Conservation (phyloP, 441 rosid genomes). For the Sinapis alba region DNA sequence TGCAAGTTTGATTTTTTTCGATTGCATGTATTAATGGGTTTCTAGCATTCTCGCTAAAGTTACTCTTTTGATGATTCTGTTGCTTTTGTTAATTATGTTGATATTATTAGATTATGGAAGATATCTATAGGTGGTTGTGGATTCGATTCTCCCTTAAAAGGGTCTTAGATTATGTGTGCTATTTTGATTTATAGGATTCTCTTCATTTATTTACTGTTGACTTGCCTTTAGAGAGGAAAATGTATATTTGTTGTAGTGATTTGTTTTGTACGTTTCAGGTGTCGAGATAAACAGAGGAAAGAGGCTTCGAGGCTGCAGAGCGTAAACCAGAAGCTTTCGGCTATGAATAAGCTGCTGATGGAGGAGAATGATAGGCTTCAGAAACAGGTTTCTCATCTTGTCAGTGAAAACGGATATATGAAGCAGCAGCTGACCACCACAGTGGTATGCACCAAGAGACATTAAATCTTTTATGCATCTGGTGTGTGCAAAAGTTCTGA, state of each 20-base stretch:
- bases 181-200: not conserved
- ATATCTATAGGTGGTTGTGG: not conserved
- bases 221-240: not conserved
- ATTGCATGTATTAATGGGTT: not conserved
- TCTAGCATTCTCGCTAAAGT: conserved; percentile 3
- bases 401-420: conserved; percentile 91
- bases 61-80: not conserved
- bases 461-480: not conserved
- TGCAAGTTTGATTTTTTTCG: not conserved
- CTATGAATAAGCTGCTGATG: conserved; percentile 97
- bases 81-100: not conserved
- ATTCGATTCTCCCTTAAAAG: not conserved
- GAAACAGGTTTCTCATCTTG: conserved; percentile 98
- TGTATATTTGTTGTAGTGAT: conserved; percentile 1
- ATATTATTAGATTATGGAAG: not conserved
- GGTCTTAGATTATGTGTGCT: not conserved
- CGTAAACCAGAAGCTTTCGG: conserved; percentile 84
- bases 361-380: conserved; percentile 98
- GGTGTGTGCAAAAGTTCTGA: not conserved
- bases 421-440: conserved; percentile 74
- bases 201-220: not conserved
- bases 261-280: conserved; percentile 49
- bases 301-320: conserved; percentile 93
- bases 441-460: conserved; percentile 40
- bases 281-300: conserved; percentile 98